These are phyloP conservation scores for Solanum sejunctum DNA, from an alignment of 257 asterid species.

Conservation along the genomic window DNA sequence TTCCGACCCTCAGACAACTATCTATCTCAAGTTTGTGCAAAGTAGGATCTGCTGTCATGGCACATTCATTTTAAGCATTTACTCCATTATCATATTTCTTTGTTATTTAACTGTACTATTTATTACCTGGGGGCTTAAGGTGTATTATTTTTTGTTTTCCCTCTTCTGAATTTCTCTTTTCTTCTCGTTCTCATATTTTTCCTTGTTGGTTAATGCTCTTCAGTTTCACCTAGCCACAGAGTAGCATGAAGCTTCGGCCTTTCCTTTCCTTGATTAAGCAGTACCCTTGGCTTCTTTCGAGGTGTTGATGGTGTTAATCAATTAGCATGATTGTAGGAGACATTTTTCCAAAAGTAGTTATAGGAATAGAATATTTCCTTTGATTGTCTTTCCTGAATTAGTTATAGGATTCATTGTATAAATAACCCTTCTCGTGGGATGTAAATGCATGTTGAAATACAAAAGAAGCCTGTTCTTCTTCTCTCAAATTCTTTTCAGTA, in stretches of 20 bases:
- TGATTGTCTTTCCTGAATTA: background rate
- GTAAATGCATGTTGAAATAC: background rate
- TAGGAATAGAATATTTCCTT: background rate
- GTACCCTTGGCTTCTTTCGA: background rate
- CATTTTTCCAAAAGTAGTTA: background rate
- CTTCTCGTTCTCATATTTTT: background rate
- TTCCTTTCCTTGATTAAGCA: background rate
- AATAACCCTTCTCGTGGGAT: background rate
- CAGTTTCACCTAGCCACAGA: background rate
- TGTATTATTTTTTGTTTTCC: background rate
- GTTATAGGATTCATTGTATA: background rate
- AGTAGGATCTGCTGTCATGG: background rate
- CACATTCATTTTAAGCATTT: background rate
- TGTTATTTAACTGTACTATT: background rate
- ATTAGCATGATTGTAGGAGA: background rate
- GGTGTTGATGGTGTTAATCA: background rate
- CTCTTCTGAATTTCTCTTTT: background rate
- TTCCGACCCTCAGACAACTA: background rate
- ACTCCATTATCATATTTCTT: background rate
- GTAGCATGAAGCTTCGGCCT: background rate
- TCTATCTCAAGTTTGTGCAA: background rate
- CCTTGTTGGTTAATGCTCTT: background rate
- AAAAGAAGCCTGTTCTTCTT: background rate
- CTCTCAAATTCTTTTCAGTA: background rate
- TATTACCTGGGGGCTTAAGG: background rate